phyloP scores from a whole-genome alignment of 2,329 filamentous ascomycete species.

The Scytalidium lignicola region DNA sequence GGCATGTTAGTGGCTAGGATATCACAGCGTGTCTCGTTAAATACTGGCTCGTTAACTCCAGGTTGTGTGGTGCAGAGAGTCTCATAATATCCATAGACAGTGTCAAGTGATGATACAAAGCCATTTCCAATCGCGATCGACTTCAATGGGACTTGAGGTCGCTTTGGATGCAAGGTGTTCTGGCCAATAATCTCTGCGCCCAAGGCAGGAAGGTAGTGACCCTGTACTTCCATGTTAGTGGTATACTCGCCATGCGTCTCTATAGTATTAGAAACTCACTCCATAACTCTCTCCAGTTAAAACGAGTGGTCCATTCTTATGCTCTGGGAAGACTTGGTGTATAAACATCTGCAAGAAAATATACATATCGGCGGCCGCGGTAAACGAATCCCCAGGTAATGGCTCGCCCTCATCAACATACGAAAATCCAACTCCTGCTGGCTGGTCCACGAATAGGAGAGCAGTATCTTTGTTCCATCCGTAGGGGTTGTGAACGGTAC shows the following conservation, averaged over 20 bases:
- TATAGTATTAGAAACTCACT: conserved; percentile 23
- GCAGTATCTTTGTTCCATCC: conserved; percentile 57
- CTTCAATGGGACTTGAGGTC: conserved; percentile 35
- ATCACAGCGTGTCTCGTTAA: conserved; percentile 40
- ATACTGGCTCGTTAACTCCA: conserved; percentile 35
- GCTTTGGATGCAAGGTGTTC: conserved; percentile 35
- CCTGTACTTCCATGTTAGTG: conserved; percentile 23
- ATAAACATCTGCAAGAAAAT: conserved; percentile 44
- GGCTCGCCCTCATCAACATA: conserved; percentile 35
- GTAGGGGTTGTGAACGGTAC: conserved; percentile 46
- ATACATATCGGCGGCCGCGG: conserved; percentile 42
- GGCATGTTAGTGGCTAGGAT: conserved; percentile 40
- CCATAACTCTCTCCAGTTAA: conserved; percentile 45
- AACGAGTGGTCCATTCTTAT: conserved; percentile 34
- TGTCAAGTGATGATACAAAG: conserved; percentile 36
- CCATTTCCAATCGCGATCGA: conserved; percentile 43
- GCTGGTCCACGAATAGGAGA: conserved; percentile 50
- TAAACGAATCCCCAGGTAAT: conserved; percentile 33
- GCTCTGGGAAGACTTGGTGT: conserved; percentile 37
- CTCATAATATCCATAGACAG: conserved; percentile 39
- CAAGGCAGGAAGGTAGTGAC: conserved; percentile 42
- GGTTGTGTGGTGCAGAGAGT: conserved; percentile 42
- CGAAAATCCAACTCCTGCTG: conserved; percentile 63
- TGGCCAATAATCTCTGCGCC: conserved; percentile 38
- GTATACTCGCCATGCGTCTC: too few relatives aligned